phyloP scores from a whole-genome alignment of 148 eudicot genomes.

The Rhododendron williamsianum region DNA sequence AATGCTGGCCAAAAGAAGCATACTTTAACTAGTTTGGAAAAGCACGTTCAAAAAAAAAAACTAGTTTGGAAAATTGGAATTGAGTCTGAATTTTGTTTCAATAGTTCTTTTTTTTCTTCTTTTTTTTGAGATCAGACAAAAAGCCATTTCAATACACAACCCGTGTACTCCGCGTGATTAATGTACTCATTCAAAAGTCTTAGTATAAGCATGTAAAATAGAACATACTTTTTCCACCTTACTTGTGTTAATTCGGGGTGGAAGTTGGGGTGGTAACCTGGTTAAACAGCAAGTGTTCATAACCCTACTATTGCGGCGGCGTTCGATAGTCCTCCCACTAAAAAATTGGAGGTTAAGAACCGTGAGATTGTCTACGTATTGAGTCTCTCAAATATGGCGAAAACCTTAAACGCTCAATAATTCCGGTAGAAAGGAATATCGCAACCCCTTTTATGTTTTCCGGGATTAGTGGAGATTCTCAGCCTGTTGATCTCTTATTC shows the following conservation, averaged over 20 bases:
- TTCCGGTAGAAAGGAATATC: background rate
- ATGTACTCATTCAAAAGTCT: background rate
- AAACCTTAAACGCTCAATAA: background rate
- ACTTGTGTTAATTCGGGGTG: background rate
- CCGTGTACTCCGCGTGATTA: background rate
- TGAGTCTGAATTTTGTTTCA: background rate
- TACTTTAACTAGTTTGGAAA: background rate
- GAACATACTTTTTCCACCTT: background rate
- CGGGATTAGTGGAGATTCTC: background rate
- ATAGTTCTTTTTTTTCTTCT: background rate
- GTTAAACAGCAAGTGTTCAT: background rate
- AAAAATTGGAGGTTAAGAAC: background rate
- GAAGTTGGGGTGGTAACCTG: background rate
- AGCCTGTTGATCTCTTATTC: background rate
- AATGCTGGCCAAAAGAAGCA: conserved; percentile 4
- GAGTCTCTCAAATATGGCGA: background rate
- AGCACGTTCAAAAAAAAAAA: too few species aligned
- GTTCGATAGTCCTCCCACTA: background rate
- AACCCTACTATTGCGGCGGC: background rate
- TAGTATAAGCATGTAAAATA: background rate
- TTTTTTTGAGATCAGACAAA: too few species aligned
- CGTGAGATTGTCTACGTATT: background rate
- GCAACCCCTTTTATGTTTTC: background rate
- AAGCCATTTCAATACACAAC: background rate
- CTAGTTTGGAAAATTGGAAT: background rate